These are phyloP conservation scores for Begonia masoniana DNA, from an alignment of 306 rosid species.

Conservation along the genomic window DNA sequence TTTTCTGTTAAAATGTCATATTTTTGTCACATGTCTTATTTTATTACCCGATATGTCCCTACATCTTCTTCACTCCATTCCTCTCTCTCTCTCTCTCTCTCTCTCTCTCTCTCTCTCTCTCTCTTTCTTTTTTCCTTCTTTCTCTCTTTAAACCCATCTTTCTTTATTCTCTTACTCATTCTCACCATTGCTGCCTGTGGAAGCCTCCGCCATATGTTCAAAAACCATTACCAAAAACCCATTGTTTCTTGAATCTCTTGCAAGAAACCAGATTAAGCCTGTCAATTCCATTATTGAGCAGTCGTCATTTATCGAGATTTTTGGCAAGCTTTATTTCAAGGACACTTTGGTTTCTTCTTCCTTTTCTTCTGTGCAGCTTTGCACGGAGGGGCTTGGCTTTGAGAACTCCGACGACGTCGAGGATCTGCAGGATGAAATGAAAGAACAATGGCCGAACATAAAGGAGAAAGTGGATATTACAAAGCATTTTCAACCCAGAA, in stretches of 20 bases:
- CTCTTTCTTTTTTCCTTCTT: conserved; percentile 1
- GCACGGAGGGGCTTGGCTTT: too few relatives aligned
- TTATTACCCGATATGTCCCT: too few relatives aligned
- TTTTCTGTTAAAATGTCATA: too few relatives aligned
- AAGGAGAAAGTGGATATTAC: too few relatives aligned
- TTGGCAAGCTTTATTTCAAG: conserved; percentile 74
- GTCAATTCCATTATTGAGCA: conserved; percentile 15
- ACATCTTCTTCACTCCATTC: conserved; percentile 14
- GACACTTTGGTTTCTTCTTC: conserved; percentile 17
- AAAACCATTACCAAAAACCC: conserved; percentile 49
- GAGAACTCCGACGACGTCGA: too few relatives aligned
- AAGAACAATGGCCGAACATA: too few relatives aligned
- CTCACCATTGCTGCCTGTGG: conserved; percentile 68
- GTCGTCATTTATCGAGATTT: conserved; percentile 58
- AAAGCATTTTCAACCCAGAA: too few relatives aligned
- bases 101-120: neutral
- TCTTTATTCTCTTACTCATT: neutral
- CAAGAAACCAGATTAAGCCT: conserved; percentile 49
- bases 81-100: conserved; percentile 20
- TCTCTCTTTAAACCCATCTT: conserved; percentile 1
- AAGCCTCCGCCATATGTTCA: conserved; percentile 58
- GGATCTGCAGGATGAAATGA: too few relatives aligned
- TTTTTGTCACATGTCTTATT: too few relatives aligned
- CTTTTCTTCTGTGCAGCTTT: too few relatives aligned
- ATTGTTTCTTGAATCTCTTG: conserved; percentile 42